A percentile compares a stretch with the other conserved stretches of the same genome.
Conservation (phyloP, 176 grass and related monocot species). For the Poa pratensis region DNA sequence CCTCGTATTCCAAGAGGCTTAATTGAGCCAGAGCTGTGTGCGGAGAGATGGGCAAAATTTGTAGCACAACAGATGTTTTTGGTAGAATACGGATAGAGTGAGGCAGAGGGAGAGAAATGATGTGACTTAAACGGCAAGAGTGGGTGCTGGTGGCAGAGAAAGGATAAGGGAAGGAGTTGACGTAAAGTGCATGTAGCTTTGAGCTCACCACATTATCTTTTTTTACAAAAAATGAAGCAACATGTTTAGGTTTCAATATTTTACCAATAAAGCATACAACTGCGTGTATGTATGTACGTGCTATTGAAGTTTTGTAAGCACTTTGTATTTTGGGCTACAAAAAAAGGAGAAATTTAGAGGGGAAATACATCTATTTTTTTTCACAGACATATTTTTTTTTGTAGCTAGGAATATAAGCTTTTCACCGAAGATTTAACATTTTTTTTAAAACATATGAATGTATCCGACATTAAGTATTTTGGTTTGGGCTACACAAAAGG, state of each 20-base stretch:
- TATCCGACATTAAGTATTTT: too few relatives aligned
- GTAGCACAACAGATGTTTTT: not conserved
- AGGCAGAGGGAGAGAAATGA: not conserved
- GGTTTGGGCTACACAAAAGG: too few relatives aligned
- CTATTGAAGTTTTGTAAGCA: not conserved
- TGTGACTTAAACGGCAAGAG: too few relatives aligned
- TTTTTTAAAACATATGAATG: too few relatives aligned
- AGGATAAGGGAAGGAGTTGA: not conserved
- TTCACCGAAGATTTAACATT: too few relatives aligned
- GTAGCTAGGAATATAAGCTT: too few relatives aligned
- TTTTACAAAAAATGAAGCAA: not conserved
- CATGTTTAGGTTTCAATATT: not conserved
- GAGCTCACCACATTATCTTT: not conserved
- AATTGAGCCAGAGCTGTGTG: not conserved
- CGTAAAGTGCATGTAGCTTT: not conserved
- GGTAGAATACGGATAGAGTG: not conserved
- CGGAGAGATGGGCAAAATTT: not conserved
- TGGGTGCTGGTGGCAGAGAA: not conserved
- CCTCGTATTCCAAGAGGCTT: not conserved
- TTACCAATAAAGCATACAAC: not conserved
- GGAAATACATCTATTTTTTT: too few relatives aligned
- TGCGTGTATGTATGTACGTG: not conserved
- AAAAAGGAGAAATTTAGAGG: too few relatives aligned
- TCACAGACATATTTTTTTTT: too few relatives aligned
- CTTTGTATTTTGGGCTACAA: too few relatives aligned